These are phyloP conservation scores for Eutrema salsugineum DNA, from an alignment of 441 rosid species.

Conservation along the genomic window DNA sequence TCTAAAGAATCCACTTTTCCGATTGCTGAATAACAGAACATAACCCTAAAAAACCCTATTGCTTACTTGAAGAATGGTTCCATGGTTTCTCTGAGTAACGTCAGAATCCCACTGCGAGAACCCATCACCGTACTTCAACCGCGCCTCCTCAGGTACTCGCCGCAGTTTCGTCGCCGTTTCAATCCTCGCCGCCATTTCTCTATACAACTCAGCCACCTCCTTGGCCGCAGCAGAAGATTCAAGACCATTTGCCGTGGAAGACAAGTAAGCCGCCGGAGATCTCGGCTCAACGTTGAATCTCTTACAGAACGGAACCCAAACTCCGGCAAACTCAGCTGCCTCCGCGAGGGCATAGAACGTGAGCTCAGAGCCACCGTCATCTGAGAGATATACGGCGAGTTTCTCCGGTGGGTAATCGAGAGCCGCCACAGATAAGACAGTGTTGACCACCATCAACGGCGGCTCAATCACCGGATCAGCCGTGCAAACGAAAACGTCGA, in stretches of 20 bases:
- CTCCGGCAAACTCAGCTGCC: slow-evolving; percentile 52
- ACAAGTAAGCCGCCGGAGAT: slow-evolving; percentile 48
- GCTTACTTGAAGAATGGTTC: slow-evolving; percentile 61
- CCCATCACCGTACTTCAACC: slow-evolving; percentile 33
- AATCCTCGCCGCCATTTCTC: slow-evolving; percentile 52
- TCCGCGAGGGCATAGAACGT: slow-evolving; percentile 72
- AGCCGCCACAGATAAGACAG: slow-evolving; percentile 60
- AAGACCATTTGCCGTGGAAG: slow-evolving; percentile 25
- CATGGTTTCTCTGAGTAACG: slow-evolving; percentile 48
- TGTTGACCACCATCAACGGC: slow-evolving; percentile 64
- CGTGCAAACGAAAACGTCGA: slow-evolving; percentile 79
- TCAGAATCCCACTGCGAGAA: slow-evolving; percentile 56
- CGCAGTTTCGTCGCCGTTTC: slow-evolving; percentile 35
- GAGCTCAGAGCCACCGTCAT: slow-evolving; percentile 64
- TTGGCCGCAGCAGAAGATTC: background rate
- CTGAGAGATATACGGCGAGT: slow-evolving; percentile 64
- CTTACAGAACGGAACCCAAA: slow-evolving; percentile 61
- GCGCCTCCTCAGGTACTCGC: slow-evolving; percentile 40
- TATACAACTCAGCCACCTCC: slow-evolving; percentile 33
- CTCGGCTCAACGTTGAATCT: slow-evolving; percentile 33
- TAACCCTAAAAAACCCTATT: background rate
- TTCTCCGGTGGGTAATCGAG: slow-evolving; percentile 65
- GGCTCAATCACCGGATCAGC: slow-evolving; percentile 74
- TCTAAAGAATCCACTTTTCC: no score
- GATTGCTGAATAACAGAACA: background rate